Evolutionary conservation across 306 rosid species (phyloP).

Genomic region (Medicago lupulina): DNA sequence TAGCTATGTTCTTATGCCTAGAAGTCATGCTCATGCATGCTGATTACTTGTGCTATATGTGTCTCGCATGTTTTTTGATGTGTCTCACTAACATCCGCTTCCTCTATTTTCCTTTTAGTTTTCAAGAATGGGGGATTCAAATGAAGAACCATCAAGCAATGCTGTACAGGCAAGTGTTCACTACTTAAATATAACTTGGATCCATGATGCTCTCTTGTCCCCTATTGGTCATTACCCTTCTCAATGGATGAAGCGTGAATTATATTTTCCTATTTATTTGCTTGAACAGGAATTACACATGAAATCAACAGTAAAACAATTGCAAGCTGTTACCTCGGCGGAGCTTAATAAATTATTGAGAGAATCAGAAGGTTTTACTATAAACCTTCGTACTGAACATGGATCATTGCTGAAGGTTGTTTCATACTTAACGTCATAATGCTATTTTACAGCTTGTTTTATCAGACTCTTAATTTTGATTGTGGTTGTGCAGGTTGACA

Average conservation of each 20-base stretch:
- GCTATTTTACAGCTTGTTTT: conserved; percentile 37
- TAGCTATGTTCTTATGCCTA: conserved; percentile 22
- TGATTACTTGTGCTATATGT: conserved; percentile 34
- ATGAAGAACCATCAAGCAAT: conserved; percentile 67
- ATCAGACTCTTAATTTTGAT: conserved; percentile 36
- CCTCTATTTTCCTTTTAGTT: conserved; percentile 41
- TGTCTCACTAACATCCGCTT: conserved; percentile 26
- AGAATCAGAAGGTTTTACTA: conserved; percentile 75
- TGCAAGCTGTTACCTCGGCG: conserved; percentile 66
- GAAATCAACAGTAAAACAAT: conserved; percentile 68
- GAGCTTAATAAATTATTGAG: conserved; percentile 74
- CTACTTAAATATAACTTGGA: conserved; percentile 28
- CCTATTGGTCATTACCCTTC: conserved; percentile 5
- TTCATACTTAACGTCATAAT: conserved; percentile 31
- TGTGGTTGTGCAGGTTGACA: conserved; percentile 71
- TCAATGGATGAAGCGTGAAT: conserved; percentile 34
- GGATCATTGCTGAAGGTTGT: conserved; percentile 66
- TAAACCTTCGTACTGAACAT: conserved; percentile 59
- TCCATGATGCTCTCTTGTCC: conserved; percentile 28
- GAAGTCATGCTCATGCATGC: background rate
- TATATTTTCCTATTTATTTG: conserved; percentile 35
- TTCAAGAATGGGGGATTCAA: conserved; percentile 63
- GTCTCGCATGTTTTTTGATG: conserved; percentile 34
- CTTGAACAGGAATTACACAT: conserved; percentile 69
- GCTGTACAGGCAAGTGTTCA: conserved; percentile 63